Evolutionary conservation across 805 yeast genomes (phyloP), one percentile per base, ranked within the genome.

Genomic region (Spathaspora boniae): DNA sequence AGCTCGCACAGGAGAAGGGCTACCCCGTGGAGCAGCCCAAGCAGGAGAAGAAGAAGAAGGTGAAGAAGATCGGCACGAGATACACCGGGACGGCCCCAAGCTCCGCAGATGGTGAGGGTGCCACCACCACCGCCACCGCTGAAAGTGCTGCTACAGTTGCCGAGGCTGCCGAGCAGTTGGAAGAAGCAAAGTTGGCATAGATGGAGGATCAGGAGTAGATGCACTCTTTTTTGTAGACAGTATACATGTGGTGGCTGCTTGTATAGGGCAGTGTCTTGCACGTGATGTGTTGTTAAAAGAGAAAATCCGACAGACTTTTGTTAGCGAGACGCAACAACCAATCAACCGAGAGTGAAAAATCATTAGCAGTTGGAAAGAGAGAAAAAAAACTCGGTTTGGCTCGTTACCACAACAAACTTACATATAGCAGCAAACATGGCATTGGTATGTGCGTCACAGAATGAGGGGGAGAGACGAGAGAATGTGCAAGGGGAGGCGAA

Each of bases 11-110:
- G 51, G 72, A 61, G 11, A 75, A 78, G 54, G 99, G 96, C 29
- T 93, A 93, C 68, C 96, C 97, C 33, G 82, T 74, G 3, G 85
- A 74, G 9, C 76, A 68, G 12, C 71, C 67, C 29, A 77, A 74
- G 48, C 71, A 74, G 56, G 76, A 75, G 50, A 77, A 76, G 58
- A 83, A 77, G 58, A 78, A 77, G 66, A 85, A 78, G 55, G 83
- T 79, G 55, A 88, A 88, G 70, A 79, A 86, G 57, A 86, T 87
- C 65, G 98, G 98, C 43, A 56, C 87, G n/a, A 77, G 77, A 62
- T 86, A 84, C 73, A 96, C 96, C 27, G 96, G 94, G 48, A 72
- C 68, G 28, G 53, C 56, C 36, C 46, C 55, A 11, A 54, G 45
- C 12, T 44, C 43, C 11, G 38, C 24, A 19, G 58, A 46, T 8